A percentile compares a stretch with the other conserved stretches of the same genome.
phyloP scores from a whole-genome alignment of 495 filamentous ascomycete genomes.

The Mycothermus thermophilus region DNA sequence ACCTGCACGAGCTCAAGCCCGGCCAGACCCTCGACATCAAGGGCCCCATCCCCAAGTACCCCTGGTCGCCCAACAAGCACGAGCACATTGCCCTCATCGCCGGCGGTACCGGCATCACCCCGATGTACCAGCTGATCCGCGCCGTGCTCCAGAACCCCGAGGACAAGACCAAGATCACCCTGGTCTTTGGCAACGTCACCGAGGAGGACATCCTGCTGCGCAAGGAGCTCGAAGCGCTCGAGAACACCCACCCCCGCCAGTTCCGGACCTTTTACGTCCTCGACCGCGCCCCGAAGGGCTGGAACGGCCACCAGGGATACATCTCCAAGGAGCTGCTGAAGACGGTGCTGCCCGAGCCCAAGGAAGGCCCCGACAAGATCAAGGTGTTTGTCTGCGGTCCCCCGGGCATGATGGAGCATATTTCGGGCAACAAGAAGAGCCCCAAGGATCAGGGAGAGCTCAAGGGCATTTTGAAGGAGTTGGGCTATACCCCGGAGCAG shows the following conservation, averaged over 20 bases:
- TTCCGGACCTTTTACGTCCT: constrained; percentile 85
- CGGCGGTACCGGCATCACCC: constrained; percentile 91
- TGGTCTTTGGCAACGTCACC: constrained; percentile 75
- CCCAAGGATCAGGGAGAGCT: constrained; percentile 90
- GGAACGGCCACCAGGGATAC: constrained; percentile 61
- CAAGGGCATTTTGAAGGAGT: constrained; percentile 65
- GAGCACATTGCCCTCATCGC: constrained; percentile 83
- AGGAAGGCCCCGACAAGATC: constrained; percentile 73
- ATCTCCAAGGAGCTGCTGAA: constrained; percentile 83
- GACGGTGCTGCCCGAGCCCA: constrained; percentile 82
- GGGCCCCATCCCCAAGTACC: constrained; percentile 89
- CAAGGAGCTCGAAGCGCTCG: constrained; percentile 64
- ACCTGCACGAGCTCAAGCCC: constrained; percentile 69
- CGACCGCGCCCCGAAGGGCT: constrained; percentile 70
- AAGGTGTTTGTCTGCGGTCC: constrained; percentile 89
- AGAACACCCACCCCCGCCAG: constrained; percentile 86
- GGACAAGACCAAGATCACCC: constrained; percentile 90
- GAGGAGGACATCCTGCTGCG: constrained; percentile 85
- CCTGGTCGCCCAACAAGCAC: constrained; percentile 88
- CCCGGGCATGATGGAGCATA: constrained; percentile 82
- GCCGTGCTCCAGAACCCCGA: constrained; percentile 90
- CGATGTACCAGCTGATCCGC: constrained; percentile 72
- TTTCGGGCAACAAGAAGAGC: constrained; percentile 78
- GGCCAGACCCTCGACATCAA: constrained; percentile 78
- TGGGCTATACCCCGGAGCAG: constrained; percentile 86